A percentile compares a stretch with the other conserved stretches of the same genome.
phyloP scores from a whole-genome alignment of 345 rosid genomes.

The Rhodamnia rubescens region DNA sequence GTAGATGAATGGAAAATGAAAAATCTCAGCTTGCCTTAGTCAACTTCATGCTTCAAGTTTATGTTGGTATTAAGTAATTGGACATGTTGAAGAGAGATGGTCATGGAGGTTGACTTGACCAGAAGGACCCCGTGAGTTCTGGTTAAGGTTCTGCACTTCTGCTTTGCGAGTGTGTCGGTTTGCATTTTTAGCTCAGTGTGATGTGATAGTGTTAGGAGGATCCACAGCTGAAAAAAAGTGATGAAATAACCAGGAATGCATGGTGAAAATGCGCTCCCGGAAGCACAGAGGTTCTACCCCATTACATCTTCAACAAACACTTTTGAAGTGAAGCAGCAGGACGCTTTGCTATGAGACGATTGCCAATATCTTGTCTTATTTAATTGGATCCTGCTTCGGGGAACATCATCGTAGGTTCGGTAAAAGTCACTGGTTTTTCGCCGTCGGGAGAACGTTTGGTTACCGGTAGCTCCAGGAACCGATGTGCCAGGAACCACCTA shows the following conservation, averaged over 20 bases:
- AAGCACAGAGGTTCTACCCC: neutral
- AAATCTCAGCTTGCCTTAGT: neutral
- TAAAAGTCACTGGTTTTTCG: neutral
- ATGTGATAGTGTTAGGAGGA: neutral
- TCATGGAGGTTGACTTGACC: neutral
- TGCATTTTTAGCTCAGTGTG: neutral
- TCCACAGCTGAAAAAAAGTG: neutral
- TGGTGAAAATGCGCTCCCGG: neutral
- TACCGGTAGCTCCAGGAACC: neutral
- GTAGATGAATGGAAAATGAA: neutral
- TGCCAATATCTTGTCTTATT: neutral
- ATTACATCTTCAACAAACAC: neutral
- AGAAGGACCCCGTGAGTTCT: neutral
- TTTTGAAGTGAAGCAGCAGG: neutral
- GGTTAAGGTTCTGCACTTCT: neutral
- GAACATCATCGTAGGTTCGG: neutral
- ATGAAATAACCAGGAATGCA: neutral
- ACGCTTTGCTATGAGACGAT: neutral
- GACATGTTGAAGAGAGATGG: neutral
- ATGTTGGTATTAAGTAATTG: neutral
- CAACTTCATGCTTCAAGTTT: neutral
- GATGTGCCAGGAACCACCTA: neutral
- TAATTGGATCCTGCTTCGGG: neutral
- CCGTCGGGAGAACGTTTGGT: neutral
- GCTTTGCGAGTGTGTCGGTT: neutral